Evolutionary conservation across 176 grass and related monocot species (phyloP), one percentile per base, ranked within the genome.

Genomic region (Panicum miliaceum): DNA sequence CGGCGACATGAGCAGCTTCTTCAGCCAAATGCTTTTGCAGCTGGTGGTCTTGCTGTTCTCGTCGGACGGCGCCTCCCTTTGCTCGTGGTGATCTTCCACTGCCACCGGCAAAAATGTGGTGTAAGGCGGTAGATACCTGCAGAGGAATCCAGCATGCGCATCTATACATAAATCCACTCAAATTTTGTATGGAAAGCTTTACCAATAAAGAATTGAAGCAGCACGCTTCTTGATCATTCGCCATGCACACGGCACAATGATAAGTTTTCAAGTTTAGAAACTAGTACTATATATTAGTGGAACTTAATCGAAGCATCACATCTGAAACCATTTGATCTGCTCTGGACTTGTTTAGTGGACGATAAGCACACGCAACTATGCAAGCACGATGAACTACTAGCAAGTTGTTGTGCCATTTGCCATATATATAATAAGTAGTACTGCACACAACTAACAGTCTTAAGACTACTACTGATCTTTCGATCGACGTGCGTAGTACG

Each of bases 121-220:
- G 79, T 93, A 97, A 65, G 94, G 65, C 19, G 91, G 94, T 5
- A 97, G 71, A 45, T 94, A 92, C 89, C 94, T 97, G 78, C 8
- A 67, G 34, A 34, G 7, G 8, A 58, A 25, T 4, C 4, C 57
- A 42, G 12, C 32, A 59, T 60, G 43, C 64, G 6, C 29, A 50
- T 4, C 34, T 32, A 43, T 0, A 20, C 11, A 54, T 6, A n/a
- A 52, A 18, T 26, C 8, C 2, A 41, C 0, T 6, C 40, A 41
- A 41, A 41, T 71, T 62, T 14, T 35, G n/a, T 9, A 4, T 14
- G 5, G 18, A 53, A 40, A 40, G 38, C 4, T 40, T 40, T 40
- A 6, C 38, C 3, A 40, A 40, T 6, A 40, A 6, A 3, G 38
- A 40, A 40, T 40, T 40, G 38, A 6, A 40, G 7, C 38, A 40